Conservation (phyloP, 805 yeast species). For the Schizosaccharomyces cryophilus region DNA sequence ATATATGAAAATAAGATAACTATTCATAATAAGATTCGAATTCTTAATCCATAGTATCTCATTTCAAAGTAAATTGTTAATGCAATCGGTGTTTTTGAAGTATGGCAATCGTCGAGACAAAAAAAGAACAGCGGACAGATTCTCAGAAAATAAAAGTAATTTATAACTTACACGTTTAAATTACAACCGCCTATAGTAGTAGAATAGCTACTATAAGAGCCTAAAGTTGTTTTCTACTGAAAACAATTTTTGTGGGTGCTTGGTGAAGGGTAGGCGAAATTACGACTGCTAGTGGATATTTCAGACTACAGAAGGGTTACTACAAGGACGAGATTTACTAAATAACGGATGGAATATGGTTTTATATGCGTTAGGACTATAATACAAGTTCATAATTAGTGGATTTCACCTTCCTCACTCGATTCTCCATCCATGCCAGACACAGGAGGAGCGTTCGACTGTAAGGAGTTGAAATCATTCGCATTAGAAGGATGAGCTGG, state of each 20-base stretch:
- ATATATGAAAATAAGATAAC: too few relatives aligned
- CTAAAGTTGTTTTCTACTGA: not conserved
- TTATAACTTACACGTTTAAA: not conserved
- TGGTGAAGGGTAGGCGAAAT: not conserved
- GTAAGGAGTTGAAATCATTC: not conserved
- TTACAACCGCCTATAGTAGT: not conserved
- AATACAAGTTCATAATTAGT: not conserved
- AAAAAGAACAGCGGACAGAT: not conserved
- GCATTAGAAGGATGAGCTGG: not conserved
- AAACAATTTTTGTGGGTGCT: not conserved
- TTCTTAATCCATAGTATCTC: too few relatives aligned
- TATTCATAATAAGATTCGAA: too few relatives aligned
- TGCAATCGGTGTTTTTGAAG: too few relatives aligned
- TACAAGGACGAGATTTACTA: too few relatives aligned
- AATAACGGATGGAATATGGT: too few relatives aligned
- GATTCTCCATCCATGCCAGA: slow-evolving; percentile 1
- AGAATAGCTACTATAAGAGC: not conserved
- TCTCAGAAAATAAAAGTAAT: not conserved
- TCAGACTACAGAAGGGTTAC: too few relatives aligned
- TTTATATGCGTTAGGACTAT: too few relatives aligned
- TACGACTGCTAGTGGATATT: not conserved
- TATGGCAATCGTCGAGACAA: not conserved
- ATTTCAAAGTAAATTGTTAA: too few relatives aligned
- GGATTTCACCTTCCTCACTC: slow-evolving; percentile 4
- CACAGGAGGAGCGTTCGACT: not conserved